Evolutionary conservation across 345 rosid species (phyloP), one percentile per base, ranked within the genome.

Genomic region (Euphorbia peplus): DNA sequence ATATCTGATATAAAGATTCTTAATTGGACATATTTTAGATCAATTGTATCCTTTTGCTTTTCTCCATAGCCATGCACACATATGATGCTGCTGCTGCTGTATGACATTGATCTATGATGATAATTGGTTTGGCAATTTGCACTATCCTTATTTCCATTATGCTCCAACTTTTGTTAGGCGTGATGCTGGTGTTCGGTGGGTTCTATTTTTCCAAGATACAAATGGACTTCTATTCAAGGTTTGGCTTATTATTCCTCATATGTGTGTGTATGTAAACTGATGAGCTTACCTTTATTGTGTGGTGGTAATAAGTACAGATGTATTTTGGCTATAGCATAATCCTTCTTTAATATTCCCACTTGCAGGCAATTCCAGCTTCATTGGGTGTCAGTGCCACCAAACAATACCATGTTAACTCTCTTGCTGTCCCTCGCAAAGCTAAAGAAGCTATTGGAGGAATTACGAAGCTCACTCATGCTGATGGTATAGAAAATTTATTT

Each of bases 391-490:
- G 99, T 82, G 85, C 90, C 58, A 80, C 77, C 63, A 90, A 87
- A 77, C 80, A 84, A 52, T 95, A 88, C 82, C 91, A 95, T 74
- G 97, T 95, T 61, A 95, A 95, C 83, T 95, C 99, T 76, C 96
- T 95, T 10, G 93, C 97, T 71, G 97, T 91, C 82, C 99, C 90
- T 32, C 97, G 97, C 66, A 95, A 91, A 83, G 96, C 97, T 21
- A 95, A 95, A 75, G 99, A 95, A 74, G 96, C 97, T 71, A 95
- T 95, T 78, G 99, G 99, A 71, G 99, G 97, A 81, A 95, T 95
- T 47, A 79, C 97, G 30, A 85, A 39, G 80, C 97, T 95, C 66
- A 91, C 95, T 29, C 99, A 91, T 67, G 71, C 78, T 18, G 99
- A 95, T 77, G 99, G 99, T 93, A 87, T 72, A 29, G 54, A 39